These are phyloP conservation scores for Yarrowia sp. DNA, from an alignment of 805 yeast species.

Conservation along the genomic window DNA sequence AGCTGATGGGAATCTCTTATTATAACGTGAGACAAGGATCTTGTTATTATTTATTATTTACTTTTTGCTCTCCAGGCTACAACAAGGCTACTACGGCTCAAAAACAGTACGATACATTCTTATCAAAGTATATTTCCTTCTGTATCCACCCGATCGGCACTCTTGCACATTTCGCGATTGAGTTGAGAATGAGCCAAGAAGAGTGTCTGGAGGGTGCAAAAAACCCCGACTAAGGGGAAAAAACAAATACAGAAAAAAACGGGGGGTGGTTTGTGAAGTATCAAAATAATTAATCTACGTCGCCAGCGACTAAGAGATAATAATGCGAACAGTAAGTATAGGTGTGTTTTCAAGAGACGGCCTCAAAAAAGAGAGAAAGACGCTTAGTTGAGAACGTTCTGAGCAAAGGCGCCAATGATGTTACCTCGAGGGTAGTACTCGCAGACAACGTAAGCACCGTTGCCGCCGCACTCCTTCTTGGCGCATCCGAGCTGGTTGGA, in stretches of 20 bases:
- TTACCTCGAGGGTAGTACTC: conserved; percentile 77
- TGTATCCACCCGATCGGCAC: neutral
- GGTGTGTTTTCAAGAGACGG: neutral
- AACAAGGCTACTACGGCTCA: no score
- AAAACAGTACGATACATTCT: neutral
- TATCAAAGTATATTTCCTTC: neutral
- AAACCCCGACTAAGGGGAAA: neutral
- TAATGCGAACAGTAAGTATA: conserved; percentile 14
- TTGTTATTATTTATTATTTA: no score
- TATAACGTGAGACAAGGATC: neutral
- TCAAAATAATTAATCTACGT: conserved; percentile 19
- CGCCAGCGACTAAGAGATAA: conserved; percentile 25
- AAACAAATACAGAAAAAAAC: neutral
- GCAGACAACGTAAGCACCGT: conserved; percentile 66
- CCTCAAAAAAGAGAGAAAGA: no score
- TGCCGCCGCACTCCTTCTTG: conserved; percentile 54
- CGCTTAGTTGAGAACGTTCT: conserved; percentile 30
- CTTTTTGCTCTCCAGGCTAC: neutral
- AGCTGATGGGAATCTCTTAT: no score
- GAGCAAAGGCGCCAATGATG: conserved; percentile 35
- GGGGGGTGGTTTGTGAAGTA: neutral
- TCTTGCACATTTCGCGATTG: neutral
- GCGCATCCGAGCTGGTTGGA: conserved; percentile 72
- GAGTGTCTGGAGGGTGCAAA: neutral
- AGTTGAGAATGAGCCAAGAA: neutral